Evolutionary conservation across 306 rosid species (phyloP).

Genomic region (Mucuna pruriens): DNA sequence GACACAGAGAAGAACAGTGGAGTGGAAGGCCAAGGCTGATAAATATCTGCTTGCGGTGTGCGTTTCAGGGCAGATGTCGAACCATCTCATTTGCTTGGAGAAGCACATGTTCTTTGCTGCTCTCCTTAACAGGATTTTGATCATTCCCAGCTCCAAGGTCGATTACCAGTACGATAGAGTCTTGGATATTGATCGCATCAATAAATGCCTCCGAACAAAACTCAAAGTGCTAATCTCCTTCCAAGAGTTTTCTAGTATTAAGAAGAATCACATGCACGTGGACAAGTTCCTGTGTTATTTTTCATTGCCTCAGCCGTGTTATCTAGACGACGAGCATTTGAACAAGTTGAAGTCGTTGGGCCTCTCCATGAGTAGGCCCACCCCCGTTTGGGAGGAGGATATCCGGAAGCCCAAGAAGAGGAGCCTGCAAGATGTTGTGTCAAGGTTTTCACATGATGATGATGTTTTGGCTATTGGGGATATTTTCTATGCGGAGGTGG

Average conservation of each 20-base stretch:
- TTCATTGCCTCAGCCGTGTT: slow-evolving; percentile 72
- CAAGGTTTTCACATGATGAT: slow-evolving; percentile 59
- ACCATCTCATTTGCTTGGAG: slow-evolving; percentile 86
- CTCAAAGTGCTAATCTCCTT: slow-evolving; percentile 70
- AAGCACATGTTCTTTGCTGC: slow-evolving; percentile 95
- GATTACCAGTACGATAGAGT: slow-evolving; percentile 71
- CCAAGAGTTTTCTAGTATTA: slow-evolving; percentile 59
- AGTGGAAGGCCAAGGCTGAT: slow-evolving; percentile 69
- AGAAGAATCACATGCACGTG: slow-evolving; percentile 64
- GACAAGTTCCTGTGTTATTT: slow-evolving; percentile 73
- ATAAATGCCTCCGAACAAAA: slow-evolving; percentile 66
- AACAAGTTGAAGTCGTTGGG: slow-evolving; percentile 73
- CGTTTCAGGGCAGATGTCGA: slow-evolving; percentile 83
- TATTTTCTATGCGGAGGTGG: slow-evolving; percentile 73
- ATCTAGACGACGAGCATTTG: slow-evolving; percentile 66
- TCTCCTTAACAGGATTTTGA: slow-evolving; percentile 66
- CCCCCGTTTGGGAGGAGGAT: slow-evolving; percentile 75
- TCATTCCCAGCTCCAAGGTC: slow-evolving; percentile 75
- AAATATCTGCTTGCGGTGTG: slow-evolving; percentile 75
- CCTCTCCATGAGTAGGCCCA: slow-evolving; percentile 57
- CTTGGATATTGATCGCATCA: slow-evolving; percentile 75
- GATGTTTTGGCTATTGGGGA: slow-evolving; percentile 86
- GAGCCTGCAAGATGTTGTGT: slow-evolving; percentile 63
- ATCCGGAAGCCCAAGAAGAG: slow-evolving; percentile 59
- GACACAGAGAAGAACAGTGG: slow-evolving; percentile 59